Base-by-base conservation (phyloP, 148 eudicot species). In the Limonium bicolor region DNA sequence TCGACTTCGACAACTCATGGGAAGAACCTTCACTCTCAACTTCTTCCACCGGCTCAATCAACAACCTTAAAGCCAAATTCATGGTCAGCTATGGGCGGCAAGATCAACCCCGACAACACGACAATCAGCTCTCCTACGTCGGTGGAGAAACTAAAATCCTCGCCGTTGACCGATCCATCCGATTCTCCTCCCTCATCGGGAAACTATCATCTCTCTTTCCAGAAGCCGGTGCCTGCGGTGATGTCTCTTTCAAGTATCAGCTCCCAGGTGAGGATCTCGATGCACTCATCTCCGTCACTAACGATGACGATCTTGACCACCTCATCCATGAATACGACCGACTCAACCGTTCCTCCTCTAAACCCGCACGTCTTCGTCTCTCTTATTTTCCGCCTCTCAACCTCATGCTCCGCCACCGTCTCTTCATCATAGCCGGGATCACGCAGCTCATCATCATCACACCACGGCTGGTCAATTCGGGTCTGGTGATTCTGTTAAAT, bases 271-370 rank as follows among this genome's bases (percentile, higher is more conserved):
- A 84, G 15, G 94, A 84, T 26, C 75, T 86, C 11, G 96, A 86
- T 27, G 80, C 96, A 5, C 46, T 88, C 36, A 88, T 88, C 2
- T 79, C 94, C 1, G 94, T 88, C 11, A 83, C 90, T 1, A 88
- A 83, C 34, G 96, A 88, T 5, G 94, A 88, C 13, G 96, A 88
- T 57, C 47, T 88, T 13, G 96, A 88, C 13, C 85, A 88, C 36
- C 73, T 83, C 94, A 83, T 88, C 86, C 62, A 65, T 22, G 96
- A 88, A 65, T 77, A 74, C 31, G 96, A 88, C 46, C 74, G 96
- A 12, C 45, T 77, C 19, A 71, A 20, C 27, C 63, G 80, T 22
- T 59, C 44, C 1, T 69, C 85, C 0, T 35, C 76, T 0, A 79
- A 72, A 41, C 90, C 94, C 14, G 71, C 92, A 5, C 46, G 94